A percentile compares a stretch with the other conserved stretches of the same genome.
Conservation (phyloP, 176 grass and related monocot genomes). For the Saccharum spontaneum region DNA sequence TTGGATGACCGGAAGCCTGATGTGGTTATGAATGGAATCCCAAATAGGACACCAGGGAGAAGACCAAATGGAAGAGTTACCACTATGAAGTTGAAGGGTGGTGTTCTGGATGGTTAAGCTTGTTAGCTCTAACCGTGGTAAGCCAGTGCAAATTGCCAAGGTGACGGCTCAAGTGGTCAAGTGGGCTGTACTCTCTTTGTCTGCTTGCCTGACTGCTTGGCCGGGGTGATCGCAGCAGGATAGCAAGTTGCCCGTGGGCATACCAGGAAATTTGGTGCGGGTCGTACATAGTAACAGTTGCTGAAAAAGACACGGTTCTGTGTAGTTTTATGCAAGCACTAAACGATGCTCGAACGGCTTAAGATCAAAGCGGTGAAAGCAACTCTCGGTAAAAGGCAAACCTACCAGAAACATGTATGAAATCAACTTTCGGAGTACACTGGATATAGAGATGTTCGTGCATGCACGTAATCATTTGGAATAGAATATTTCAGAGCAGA, state of each 20-base stretch:
- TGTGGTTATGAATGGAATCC: no score
- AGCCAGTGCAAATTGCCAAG: slow-evolving; percentile 27
- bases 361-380: not conserved
- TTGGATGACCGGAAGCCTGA: no score
- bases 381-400: not conserved
- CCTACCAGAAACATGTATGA: no score
- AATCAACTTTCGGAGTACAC: no score
- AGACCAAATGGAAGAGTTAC: no score
- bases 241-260: slow-evolving; percentile 4
- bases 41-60: no score
- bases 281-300: not conserved
- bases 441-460: no score
- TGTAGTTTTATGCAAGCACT: not conserved
- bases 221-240: not conserved
- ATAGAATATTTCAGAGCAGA: no score
- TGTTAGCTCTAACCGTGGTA: no score
- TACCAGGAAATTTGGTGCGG: not conserved
- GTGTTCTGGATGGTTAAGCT: no score
- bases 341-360: not conserved
- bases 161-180: slow-evolving; percentile 15
- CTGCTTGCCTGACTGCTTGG: not conserved
- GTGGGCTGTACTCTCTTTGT: slow-evolving; percentile 15
- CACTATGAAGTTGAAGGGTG: no score
- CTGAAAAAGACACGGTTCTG: not conserved
- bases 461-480: no score